phyloP scores from a whole-genome alignment of 2,329 filamentous ascomycete genomes.

The Alternaria sp. region DNA sequence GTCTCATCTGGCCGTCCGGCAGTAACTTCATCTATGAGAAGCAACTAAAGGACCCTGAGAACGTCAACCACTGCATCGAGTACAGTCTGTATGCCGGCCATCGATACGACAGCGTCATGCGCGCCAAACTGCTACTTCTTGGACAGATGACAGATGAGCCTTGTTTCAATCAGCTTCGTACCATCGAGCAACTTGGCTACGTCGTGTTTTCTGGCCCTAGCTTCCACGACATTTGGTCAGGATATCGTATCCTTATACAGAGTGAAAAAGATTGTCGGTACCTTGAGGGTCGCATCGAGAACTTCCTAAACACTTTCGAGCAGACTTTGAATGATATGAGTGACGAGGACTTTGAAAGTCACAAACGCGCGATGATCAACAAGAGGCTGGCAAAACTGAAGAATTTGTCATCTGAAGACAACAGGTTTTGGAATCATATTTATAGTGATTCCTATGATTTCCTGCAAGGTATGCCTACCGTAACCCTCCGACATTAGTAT shows the following conservation, averaged over 20 bases:
- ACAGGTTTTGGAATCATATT: slow-evolving; percentile 85
- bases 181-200: slow-evolving; percentile 97
- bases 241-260: slow-evolving; percentile 90
- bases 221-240: slow-evolving; percentile 76
- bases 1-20: slow-evolving; percentile 78
- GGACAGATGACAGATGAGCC: slow-evolving; percentile 94
- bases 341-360: slow-evolving; percentile 84
- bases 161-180: slow-evolving; percentile 91
- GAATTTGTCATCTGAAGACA: slow-evolving; percentile 86
- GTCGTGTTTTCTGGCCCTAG: slow-evolving; percentile 87
- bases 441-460: slow-evolving; percentile 90
- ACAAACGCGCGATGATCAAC: slow-evolving; percentile 89
- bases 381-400: slow-evolving; percentile 90
- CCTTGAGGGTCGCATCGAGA: slow-evolving; percentile 85
- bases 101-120: slow-evolving; percentile 68
- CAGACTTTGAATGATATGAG: slow-evolving; percentile 77
- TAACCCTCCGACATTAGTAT: background rate
- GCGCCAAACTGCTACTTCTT: slow-evolving; percentile 81
- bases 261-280: slow-evolving; percentile 87
- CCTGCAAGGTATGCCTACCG: slow-evolving; percentile 72
- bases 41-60: slow-evolving; percentile 82
- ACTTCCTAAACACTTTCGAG: slow-evolving; percentile 76
- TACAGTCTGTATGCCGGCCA: slow-evolving; percentile 57
- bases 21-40: slow-evolving; percentile 86
- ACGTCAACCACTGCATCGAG: slow-evolving; percentile 71